phyloP scores from a whole-genome alignment of 1,139 yeast species.

The Yamadazyma kanchanaburiensis region DNA sequence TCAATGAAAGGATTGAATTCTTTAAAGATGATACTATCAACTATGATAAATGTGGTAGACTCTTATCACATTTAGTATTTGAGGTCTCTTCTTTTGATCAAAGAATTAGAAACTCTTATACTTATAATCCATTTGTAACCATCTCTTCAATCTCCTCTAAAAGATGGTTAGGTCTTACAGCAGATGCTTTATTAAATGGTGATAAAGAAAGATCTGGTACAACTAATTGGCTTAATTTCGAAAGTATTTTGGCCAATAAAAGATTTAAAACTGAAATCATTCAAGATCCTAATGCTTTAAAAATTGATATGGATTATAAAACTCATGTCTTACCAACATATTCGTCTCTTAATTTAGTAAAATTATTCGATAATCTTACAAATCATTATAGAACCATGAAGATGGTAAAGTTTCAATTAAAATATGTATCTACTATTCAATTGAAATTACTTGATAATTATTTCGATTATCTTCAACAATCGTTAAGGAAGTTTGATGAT shows the following conservation, averaged over 20 bases:
- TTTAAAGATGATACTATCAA: constrained; percentile 17
- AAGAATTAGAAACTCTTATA: constrained; percentile 48
- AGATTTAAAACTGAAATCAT: constrained; percentile 59
- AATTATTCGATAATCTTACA: constrained; percentile 65
- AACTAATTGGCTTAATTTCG: constrained; percentile 63
- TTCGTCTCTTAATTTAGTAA: constrained; percentile 60
- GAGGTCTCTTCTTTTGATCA: constrained; percentile 63
- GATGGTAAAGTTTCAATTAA: constrained; percentile 62
- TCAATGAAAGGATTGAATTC: constrained; percentile 24
- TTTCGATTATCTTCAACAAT: constrained; percentile 45
- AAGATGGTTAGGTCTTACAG: constrained; percentile 60
- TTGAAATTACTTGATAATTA: constrained; percentile 61
- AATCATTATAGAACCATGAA: constrained; percentile 55
- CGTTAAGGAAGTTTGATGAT: constrained; percentile 47
- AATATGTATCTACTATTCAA: constrained; percentile 69
- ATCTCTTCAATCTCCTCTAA: constrained; percentile 24
- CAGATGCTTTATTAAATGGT: constrained; percentile 44
- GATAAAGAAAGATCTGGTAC: constrained; percentile 33
- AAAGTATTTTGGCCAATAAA: constrained; percentile 51
- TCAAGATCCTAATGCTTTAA: constrained; percentile 50
- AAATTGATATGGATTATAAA: constrained; percentile 60
- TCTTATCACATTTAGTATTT: constrained; percentile 58
- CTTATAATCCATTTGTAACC: constrained; percentile 45
- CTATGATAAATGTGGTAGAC: constrained; percentile 41
- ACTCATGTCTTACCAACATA: constrained; percentile 57